phyloP scores from a whole-genome alignment of 768 basidiomycete species.

The Boletus rufocinnamomeus region DNA sequence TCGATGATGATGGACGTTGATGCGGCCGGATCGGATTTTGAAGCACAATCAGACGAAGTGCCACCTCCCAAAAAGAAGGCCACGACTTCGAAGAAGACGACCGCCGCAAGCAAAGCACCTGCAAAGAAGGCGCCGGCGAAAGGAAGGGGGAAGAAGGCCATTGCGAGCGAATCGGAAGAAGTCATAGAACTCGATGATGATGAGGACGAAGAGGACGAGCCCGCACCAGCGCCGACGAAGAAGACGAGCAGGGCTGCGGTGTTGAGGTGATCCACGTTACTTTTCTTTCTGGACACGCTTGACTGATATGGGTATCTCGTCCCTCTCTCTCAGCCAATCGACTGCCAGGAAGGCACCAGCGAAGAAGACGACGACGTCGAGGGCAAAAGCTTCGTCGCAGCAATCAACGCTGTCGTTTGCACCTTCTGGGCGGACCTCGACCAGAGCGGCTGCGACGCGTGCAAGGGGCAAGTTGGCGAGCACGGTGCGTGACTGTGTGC shows the following conservation, averaged over 20 bases:
- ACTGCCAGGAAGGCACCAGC: slow-evolving; percentile 55
- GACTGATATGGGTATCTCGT: slow-evolving; percentile 1
- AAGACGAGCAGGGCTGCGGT: slow-evolving; percentile 65
- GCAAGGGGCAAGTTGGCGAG: slow-evolving; percentile 63
- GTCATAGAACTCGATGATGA: slow-evolving; percentile 58
- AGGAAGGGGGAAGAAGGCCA: slow-evolving; percentile 56
- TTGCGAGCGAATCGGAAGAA: slow-evolving; percentile 51
- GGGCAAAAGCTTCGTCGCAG: slow-evolving; percentile 33
- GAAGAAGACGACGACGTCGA: slow-evolving; percentile 43
- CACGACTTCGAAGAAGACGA: slow-evolving; percentile 35
- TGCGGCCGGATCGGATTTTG: slow-evolving; percentile 50
- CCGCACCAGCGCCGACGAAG: slow-evolving; percentile 48
- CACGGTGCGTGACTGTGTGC: slow-evolving; percentile 34
- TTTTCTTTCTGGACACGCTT: slow-evolving; percentile 32
- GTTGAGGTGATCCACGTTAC: slow-evolving; percentile 49
- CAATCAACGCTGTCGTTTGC: slow-evolving; percentile 62
- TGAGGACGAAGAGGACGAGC: slow-evolving; percentile 52
- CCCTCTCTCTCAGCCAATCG: slow-evolving; percentile 32
- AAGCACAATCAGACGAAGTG: slow-evolving; percentile 44
- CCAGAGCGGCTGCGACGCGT: slow-evolving; percentile 67
- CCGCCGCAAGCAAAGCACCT: slow-evolving; percentile 35
- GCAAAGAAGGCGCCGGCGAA: slow-evolving; percentile 50
- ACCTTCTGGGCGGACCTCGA: slow-evolving; percentile 55
- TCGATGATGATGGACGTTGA: slow-evolving; percentile 83
- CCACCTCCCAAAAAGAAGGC: slow-evolving; percentile 48